Evolutionary conservation across 768 basidiomycete species (phyloP).

Genomic region (Phanerochaete sordida): DNA sequence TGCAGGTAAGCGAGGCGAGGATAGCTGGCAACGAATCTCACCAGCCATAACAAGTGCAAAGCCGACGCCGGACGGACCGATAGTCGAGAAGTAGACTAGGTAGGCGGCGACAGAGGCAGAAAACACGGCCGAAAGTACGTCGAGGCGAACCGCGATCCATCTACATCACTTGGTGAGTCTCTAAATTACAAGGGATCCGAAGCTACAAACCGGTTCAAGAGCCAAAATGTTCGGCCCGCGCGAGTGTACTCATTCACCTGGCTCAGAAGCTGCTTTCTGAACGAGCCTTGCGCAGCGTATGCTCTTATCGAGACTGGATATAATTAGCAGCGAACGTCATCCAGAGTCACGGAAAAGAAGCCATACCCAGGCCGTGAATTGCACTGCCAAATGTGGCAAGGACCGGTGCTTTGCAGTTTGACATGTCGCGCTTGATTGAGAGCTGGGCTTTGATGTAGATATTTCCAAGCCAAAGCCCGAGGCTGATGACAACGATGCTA

Average conservation of each 20-base stretch:
- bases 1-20: too few relatives aligned
- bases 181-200: background rate
- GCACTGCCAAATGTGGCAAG: slow-evolving; percentile 52
- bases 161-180: slow-evolving; percentile 18
- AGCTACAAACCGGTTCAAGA: slow-evolving; percentile 32
- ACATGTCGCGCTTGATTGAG: slow-evolving; percentile 57
- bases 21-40: slow-evolving; percentile 14
- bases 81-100: slow-evolving; percentile 36
- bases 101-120: slow-evolving; percentile 45
- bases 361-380: slow-evolving; percentile 43
- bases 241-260: slow-evolving; percentile 47
- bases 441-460: slow-evolving; percentile 58
- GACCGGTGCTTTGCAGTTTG: slow-evolving; percentile 45
- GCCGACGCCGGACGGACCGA: slow-evolving; percentile 30
- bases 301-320: slow-evolving; percentile 47
- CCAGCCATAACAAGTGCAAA: slow-evolving; percentile 39
- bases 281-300: slow-evolving; percentile 48
- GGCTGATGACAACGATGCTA: slow-evolving; percentile 30
- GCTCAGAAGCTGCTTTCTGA: slow-evolving; percentile 36
- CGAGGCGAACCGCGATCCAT: slow-evolving; percentile 51
- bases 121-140: slow-evolving; percentile 50
- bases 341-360: background rate
- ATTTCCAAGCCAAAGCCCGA: slow-evolving; percentile 45
- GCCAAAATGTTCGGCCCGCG: slow-evolving; percentile 42
- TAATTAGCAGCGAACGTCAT: background rate